Conservation (phyloP, 371 early-diverging fungal species). For the Mortierella sp. region DNA sequence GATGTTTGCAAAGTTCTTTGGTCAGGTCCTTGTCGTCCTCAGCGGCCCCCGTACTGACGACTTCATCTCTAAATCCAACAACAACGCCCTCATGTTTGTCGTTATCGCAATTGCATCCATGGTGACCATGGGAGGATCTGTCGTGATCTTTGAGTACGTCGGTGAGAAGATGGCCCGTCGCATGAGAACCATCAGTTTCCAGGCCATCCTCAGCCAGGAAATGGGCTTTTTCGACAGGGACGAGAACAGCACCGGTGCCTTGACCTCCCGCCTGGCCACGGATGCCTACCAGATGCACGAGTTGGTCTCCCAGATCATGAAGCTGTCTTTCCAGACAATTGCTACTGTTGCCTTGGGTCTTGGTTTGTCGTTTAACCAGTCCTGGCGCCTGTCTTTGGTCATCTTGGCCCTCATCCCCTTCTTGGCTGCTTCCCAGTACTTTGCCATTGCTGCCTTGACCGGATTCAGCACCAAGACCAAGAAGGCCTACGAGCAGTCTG, state of each 20-base stretch:
- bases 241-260: conserved; percentile 85
- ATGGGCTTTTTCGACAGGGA: conserved; percentile 90
- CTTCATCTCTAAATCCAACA: conserved; percentile 45
- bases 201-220: conserved; percentile 81
- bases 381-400: conserved; percentile 74
- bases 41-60: background rate
- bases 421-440: conserved; percentile 59
- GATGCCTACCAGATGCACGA: conserved; percentile 83
- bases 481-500: conserved; percentile 78
- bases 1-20: conserved; percentile 62
- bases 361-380: conserved; percentile 60
- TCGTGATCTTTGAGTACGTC: conserved; percentile 56
- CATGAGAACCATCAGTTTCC: conserved; percentile 70
- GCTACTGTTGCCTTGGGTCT: conserved; percentile 62
- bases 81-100: conserved; percentile 74
- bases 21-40: conserved; percentile 57
- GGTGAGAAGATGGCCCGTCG: conserved; percentile 71
- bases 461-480: conserved; percentile 73
- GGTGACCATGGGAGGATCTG: conserved; percentile 63
- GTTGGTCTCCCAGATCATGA: conserved; percentile 76
- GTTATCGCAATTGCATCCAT: conserved; percentile 69
- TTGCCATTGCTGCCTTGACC: conserved; percentile 52
- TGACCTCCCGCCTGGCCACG: conserved; percentile 85
- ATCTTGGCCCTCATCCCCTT: conserved; percentile 68
- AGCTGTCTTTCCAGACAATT: conserved; percentile 70